Conservation (phyloP, 2,329 filamentous ascomycete genomes). For the Macrophomina tecta region DNA sequence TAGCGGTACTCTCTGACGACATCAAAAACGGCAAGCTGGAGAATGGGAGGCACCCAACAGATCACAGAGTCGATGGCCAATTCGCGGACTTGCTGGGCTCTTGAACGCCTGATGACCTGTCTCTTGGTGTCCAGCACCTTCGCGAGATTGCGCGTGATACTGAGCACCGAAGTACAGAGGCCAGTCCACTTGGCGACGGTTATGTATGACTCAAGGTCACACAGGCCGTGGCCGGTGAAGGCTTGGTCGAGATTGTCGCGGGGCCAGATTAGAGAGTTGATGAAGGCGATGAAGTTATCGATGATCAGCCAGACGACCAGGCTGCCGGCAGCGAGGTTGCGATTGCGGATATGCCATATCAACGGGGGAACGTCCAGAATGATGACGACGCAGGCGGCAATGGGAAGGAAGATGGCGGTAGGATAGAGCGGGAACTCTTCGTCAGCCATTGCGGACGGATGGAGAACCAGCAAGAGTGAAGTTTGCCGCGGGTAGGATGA, state of each 20-base stretch:
- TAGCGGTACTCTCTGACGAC: conserved; percentile 66
- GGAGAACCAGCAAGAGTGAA: too few relatives aligned
- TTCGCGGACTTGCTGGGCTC: conserved; percentile 54
- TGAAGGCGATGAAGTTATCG: conserved; percentile 63
- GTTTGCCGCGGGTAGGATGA: too few relatives aligned
- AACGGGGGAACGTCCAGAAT: conserved; percentile 63
- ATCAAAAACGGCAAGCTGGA: conserved; percentile 64
- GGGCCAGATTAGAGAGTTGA: conserved; percentile 71
- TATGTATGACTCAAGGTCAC: conserved; percentile 69
- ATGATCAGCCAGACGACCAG: conserved; percentile 63
- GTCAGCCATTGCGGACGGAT: background rate
- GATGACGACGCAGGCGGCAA: conserved; percentile 57
- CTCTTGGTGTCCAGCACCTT: conserved; percentile 65
- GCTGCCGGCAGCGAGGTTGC: conserved; percentile 64
- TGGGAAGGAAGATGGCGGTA: conserved; percentile 52
- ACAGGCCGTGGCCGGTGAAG: conserved; percentile 66
- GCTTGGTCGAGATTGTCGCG: conserved; percentile 60
- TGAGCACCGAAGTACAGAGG: conserved; percentile 59
- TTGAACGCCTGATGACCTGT: conserved; percentile 57
- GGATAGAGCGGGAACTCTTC: conserved; percentile 38
- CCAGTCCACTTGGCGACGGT: conserved; percentile 60
- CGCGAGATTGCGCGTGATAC: conserved; percentile 67
- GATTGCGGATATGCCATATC: conserved; percentile 64
- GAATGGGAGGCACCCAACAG: conserved; percentile 61
- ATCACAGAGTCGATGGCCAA: conserved; percentile 59